Percentiles rank a stretch among this genome's conserved stretches.
phyloP scores from a whole-genome alignment of 192 early-diverging fungal species.

The Coemansia sp. region DNA sequence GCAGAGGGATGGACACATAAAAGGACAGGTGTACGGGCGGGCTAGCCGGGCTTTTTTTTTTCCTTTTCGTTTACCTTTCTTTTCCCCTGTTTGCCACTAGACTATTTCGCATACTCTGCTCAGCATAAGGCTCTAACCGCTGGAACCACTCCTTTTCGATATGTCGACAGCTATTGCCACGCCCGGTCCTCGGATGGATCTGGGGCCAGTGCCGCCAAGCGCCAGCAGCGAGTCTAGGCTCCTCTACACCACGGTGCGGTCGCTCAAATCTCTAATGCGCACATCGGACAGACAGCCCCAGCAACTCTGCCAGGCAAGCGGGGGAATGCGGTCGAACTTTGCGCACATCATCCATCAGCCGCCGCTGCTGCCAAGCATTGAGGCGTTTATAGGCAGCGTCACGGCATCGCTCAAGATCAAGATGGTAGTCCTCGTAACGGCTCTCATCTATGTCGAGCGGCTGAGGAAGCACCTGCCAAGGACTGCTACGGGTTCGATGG shows the following conservation, averaged over 20 bases:
- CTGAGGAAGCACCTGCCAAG: conserved; percentile 61
- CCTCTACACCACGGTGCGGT: conserved; percentile 32
- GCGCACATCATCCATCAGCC: conserved; percentile 16
- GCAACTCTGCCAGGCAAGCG: neutral
- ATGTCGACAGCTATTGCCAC: conserved; percentile 18
- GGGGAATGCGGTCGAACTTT: conserved; percentile 27
- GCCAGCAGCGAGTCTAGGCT: conserved; percentile 19
- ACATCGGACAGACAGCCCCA: conserved; percentile 14
- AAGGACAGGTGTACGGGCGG: neutral
- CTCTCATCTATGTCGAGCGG: conserved; percentile 70
- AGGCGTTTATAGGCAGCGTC: conserved; percentile 39
- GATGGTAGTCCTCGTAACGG: conserved; percentile 55
- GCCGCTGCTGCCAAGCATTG: conserved; percentile 28
- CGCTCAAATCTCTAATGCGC: conserved; percentile 38
- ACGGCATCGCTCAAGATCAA: conserved; percentile 30
- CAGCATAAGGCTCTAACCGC: neutral
- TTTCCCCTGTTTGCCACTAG: neutral
- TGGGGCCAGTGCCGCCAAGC: neutral
- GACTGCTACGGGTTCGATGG: conserved; percentile 63
- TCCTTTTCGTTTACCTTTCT: neutral
- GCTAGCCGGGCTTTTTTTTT: too few relatives aligned
- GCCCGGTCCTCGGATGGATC: conserved; percentile 11
- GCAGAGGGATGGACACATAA: neutral
- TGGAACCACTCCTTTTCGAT: neutral
- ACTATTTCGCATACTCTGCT: neutral